These are phyloP conservation scores for Termitomyces sp. DNA, from an alignment of 768 basidiomycete species.

Conservation along the genomic window DNA sequence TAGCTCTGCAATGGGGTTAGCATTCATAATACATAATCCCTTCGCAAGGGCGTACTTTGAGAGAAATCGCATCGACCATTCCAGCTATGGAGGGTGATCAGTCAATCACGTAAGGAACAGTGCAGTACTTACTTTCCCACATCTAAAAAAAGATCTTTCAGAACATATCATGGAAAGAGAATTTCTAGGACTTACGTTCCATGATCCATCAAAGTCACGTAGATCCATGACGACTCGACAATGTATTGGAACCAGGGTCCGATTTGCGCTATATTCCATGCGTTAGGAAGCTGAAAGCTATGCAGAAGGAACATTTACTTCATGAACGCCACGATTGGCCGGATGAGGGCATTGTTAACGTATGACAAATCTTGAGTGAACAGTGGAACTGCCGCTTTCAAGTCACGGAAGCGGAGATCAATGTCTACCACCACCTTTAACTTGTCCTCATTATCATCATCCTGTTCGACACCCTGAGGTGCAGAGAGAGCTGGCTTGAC, in stretches of 20 bases:
- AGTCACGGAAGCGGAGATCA: conserved; percentile 88
- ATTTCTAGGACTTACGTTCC: conserved; percentile 64
- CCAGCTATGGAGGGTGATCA: conserved; percentile 55
- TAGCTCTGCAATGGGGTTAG: conserved; percentile 49
- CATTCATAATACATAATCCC: not conserved
- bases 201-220: conserved; percentile 89
- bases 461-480: conserved; percentile 42
- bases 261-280: conserved; percentile 62
- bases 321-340: conserved; percentile 98
- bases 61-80: conserved; percentile 83
- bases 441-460: conserved; percentile 27
- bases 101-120: not conserved
- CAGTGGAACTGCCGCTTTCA: conserved; percentile 92
- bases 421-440: conserved; percentile 77
- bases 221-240: conserved; percentile 83
- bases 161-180: conserved; percentile 5
- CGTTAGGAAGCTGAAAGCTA: not conserved
- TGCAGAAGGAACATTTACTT: conserved; percentile 52
- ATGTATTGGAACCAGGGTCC: conserved; percentile 90
- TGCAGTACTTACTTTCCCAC: conserved; percentile 75
- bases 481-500: conserved; percentile 82
- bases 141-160: conserved; percentile 42
- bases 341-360: conserved; percentile 85
- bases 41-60: conserved; percentile 52
- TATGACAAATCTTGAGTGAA: conserved; percentile 87